phyloP scores from a whole-genome alignment of 441 rosid genomes.

The Pelargonium citronellum region DNA sequence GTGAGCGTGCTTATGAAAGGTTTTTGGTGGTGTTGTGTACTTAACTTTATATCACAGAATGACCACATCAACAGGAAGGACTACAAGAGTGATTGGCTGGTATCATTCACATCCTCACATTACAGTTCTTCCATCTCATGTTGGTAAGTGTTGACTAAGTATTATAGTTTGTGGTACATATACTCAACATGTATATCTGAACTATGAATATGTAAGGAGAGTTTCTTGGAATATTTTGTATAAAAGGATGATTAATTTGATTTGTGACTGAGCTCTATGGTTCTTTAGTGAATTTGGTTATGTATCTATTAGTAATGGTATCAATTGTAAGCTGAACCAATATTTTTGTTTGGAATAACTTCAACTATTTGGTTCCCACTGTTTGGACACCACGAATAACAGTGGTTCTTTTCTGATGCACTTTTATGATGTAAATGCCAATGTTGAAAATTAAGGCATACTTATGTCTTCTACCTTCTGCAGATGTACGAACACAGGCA shows the following conservation, averaged over 20 bases:
- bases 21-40: conserved; percentile 25
- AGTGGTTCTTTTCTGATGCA: background rate
- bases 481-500: conserved; percentile 97
- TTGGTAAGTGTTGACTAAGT: conserved; percentile 47
- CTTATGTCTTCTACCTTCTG: conserved; percentile 21
- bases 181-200: background rate
- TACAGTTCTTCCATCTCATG: conserved; percentile 95
- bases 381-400: background rate
- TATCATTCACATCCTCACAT: conserved; percentile 98
- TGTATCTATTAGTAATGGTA: background rate
- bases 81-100: conserved; percentile 95
- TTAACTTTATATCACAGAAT: conserved; percentile 68
- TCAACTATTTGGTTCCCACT: conserved; percentile 3
- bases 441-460: background rate
- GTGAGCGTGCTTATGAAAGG: background rate
- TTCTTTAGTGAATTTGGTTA: conserved; percentile 5
- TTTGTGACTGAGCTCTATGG: conserved; percentile 6
- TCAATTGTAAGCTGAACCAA: background rate
- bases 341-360: background rate
- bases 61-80: conserved; percentile 68
- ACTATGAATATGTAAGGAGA: background rate
- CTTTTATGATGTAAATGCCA: background rate
- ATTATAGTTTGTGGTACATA: background rate
- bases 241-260: conserved; percentile 3
- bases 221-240: background rate